phyloP scores from a whole-genome alignment of 2,329 filamentous ascomycete genomes.

The Phaeosphaeriaceae sp. region DNA sequence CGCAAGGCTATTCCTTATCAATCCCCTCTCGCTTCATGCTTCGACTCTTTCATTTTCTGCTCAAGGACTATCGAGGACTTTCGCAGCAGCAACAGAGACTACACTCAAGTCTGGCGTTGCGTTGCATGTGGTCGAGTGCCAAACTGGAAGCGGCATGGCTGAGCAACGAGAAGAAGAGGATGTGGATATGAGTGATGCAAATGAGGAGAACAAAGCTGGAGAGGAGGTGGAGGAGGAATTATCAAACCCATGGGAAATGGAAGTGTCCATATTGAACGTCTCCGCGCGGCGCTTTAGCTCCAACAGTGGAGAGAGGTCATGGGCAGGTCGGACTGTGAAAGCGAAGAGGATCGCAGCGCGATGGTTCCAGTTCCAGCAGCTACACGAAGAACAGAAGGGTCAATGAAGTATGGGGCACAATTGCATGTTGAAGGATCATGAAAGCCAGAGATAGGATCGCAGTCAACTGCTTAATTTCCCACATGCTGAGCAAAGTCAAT shows the following conservation, averaged over 20 bases:
- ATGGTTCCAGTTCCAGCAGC: conserved; percentile 50
- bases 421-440: neutral
- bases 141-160: conserved; percentile 7
- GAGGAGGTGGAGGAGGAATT: conserved; percentile 19
- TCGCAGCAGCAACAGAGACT: conserved; percentile 69
- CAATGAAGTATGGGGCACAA: conserved; percentile 4
- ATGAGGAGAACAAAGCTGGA: conserved; percentile 10
- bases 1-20: conserved; percentile 66
- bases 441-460: conserved; percentile 5
- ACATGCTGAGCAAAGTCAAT: conserved; percentile 14
- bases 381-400: conserved; percentile 3
- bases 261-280: conserved; percentile 57
- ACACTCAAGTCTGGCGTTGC: conserved; percentile 50
- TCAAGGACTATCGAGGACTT: conserved; percentile 71
- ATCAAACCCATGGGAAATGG: conserved; percentile 56
- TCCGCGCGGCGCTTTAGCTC: conserved; percentile 51
- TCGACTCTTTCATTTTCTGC: conserved; percentile 77
- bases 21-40: conserved; percentile 69
- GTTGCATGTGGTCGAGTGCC: conserved; percentile 53
- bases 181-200: conserved; percentile 28
- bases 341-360: conserved; percentile 51
- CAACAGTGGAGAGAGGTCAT: conserved; percentile 46
- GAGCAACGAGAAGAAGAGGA: conserved; percentile 65
- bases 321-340: conserved; percentile 58
- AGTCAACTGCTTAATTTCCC: conserved; percentile 12